Evolutionary conservation across 2,329 filamentous ascomycete genomes (phyloP).

Genomic region (Cladophialophora bantiana): DNA sequence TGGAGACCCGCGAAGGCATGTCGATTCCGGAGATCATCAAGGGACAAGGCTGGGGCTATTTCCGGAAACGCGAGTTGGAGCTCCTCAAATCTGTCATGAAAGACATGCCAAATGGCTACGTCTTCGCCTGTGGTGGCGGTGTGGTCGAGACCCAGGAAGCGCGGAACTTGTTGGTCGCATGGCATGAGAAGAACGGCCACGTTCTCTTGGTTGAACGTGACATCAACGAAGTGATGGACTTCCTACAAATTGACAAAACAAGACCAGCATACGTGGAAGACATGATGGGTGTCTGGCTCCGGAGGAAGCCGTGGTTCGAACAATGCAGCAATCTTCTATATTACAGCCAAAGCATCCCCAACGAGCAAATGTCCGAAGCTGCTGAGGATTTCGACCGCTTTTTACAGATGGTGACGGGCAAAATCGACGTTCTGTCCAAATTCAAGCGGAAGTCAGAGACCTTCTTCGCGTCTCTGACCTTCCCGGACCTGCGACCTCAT

Average conservation of each 20-base stretch:
- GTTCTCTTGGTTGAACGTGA: conserved; percentile 89
- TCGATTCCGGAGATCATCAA: conserved; percentile 87
- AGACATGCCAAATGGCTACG: conserved; percentile 75
- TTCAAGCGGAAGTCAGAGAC: conserved; percentile 73
- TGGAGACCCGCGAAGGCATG: conserved; percentile 75
- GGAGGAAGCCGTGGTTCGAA: conserved; percentile 86
- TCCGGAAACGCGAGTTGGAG: conserved; percentile 78
- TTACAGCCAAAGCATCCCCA: conserved; percentile 74
- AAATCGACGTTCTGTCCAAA: conserved; percentile 59
- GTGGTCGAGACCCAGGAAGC: conserved; percentile 86
- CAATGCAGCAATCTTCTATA: conserved; percentile 95
- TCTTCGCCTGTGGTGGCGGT: conserved; percentile 94
- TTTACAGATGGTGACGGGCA: conserved; percentile 72
- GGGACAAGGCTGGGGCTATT: conserved; percentile 82
- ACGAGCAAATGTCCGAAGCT: conserved; percentile 58
- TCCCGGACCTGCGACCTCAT: conserved; percentile 73
- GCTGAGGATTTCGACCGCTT: conserved; percentile 77
- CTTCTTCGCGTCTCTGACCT: conserved; percentile 91
- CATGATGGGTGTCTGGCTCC: conserved; percentile 87
- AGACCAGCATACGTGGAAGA: conserved; percentile 92
- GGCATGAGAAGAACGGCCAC: conserved; percentile 77
- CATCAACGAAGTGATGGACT: conserved; percentile 86
- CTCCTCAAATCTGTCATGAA: conserved; percentile 76
- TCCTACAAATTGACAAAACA: conserved; percentile 85
- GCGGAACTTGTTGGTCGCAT: conserved; percentile 75